These are phyloP conservation scores for Glonium stellatum DNA, from an alignment of 495 filamentous ascomycete genomes.

Conservation along the genomic window DNA sequence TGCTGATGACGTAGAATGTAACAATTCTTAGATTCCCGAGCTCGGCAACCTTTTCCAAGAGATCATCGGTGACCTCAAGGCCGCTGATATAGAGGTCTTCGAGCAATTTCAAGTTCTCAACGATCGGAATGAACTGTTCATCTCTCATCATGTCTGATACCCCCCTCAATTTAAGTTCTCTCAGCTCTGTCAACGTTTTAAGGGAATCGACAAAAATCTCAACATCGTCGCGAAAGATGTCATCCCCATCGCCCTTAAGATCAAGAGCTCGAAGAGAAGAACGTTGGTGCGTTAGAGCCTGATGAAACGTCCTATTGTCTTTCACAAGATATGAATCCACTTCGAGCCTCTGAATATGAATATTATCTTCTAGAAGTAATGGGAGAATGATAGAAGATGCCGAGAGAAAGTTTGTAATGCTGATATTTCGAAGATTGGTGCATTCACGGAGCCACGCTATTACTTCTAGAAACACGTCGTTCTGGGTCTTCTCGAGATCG, in stretches of 20 bases:
- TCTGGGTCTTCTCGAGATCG: conserved; percentile 41
- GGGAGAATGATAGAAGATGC: conserved; percentile 48
- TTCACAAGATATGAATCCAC: conserved; percentile 44
- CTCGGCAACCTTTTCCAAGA: conserved; percentile 39
- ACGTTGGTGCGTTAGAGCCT: conserved; percentile 44
- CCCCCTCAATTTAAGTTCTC: conserved; percentile 45
- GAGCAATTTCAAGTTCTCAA: conserved; percentile 44
- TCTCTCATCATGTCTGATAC: conserved; percentile 50
- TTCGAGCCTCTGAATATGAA: conserved; percentile 44
- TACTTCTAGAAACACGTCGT: conserved; percentile 46
- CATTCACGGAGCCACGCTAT: conserved; percentile 52
- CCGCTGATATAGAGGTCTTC: conserved; percentile 52
- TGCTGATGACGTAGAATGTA: conserved; percentile 34
- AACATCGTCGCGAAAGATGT: conserved; percentile 40
- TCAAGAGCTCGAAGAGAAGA: conserved; percentile 40
- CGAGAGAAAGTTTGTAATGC: conserved; percentile 45
- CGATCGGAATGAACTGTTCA: conserved; percentile 46
- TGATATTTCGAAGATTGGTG: conserved; percentile 45
- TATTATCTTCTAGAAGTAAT: conserved; percentile 45
- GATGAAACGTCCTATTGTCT: conserved; percentile 45
- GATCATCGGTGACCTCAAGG: conserved; percentile 47
- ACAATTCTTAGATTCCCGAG: conserved; percentile 32
- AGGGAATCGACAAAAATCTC: conserved; percentile 46
- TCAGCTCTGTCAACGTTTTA: conserved; percentile 41
- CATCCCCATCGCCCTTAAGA: conserved; percentile 48